Percentiles rank a stretch among this genome's conserved stretches.
phyloP scores from a whole-genome alignment of 2,329 filamentous ascomycete genomes.

The Fusarium sambucinum region DNA sequence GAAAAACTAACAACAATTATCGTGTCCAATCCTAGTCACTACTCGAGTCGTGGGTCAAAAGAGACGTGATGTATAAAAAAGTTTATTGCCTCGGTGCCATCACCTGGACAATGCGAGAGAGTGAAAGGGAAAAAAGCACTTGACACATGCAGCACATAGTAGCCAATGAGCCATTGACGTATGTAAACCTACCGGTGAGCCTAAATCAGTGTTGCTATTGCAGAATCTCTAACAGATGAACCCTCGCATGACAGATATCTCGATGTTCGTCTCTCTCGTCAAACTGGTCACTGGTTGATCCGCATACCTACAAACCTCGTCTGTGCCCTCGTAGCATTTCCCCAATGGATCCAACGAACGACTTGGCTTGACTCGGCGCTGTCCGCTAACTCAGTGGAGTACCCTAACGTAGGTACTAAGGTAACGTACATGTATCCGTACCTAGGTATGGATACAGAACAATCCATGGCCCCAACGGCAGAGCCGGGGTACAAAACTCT shows the following conservation, averaged over 20 bases:
- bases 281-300: constrained; percentile 7
- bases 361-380: constrained; percentile 43
- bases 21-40: background rate
- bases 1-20: constrained; percentile 18
- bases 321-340: constrained; percentile 35
- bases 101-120: constrained; percentile 29
- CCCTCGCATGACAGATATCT: background rate
- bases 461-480: constrained; percentile 28
- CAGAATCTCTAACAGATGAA: background rate
- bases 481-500: constrained; percentile 41
- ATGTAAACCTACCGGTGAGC: constrained; percentile 28
- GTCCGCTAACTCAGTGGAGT: constrained; percentile 44
- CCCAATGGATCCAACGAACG: constrained; percentile 23
- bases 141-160: constrained; percentile 1
- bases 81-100: constrained; percentile 25
- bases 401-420: constrained; percentile 7
- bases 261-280: background rate
- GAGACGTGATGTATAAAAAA: constrained; percentile 17
- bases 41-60: constrained; percentile 23
- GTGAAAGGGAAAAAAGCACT: background rate
- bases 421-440: background rate
- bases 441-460: background rate
- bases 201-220: background rate
- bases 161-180: constrained; percentile 36
- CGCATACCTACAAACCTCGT: constrained; percentile 11